These are phyloP conservation scores for Pseudognaphalium luteoalbum DNA, from an alignment of 129 eudicot species.

Conservation along the genomic window DNA sequence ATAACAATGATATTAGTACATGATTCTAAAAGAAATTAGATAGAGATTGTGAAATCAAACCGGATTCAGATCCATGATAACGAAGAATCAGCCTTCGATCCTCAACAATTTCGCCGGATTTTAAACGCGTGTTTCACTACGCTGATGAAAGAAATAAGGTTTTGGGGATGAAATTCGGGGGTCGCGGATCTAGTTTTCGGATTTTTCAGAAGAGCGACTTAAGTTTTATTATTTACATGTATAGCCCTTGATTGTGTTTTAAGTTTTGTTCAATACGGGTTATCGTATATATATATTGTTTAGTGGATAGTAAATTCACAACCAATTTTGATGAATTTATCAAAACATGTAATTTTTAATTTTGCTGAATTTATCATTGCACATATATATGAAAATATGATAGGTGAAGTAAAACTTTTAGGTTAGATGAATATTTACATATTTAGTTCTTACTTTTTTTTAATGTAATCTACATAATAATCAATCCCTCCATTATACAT, in stretches of 20 bases:
- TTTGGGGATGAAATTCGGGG: conserved; percentile 28
- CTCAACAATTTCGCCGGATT: conserved; percentile 10
- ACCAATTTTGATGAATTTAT: too few species aligned
- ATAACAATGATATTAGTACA: neutral
- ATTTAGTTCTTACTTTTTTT: too few species aligned
- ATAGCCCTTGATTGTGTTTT: neutral
- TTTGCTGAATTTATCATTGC: too few species aligned
- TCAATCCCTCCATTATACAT: too few species aligned
- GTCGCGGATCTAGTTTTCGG: conserved; percentile 20
- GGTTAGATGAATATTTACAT: too few species aligned
- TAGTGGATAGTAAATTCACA: too few species aligned
- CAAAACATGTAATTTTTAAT: too few species aligned
- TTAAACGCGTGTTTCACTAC: conserved; percentile 21
- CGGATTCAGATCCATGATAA: conserved; percentile 56
- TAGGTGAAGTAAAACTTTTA: too few species aligned
- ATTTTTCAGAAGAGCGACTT: neutral
- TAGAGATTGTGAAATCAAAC: conserved; percentile 26
- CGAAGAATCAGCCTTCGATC: conserved; percentile 16
- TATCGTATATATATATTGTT: too few species aligned
- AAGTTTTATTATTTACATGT: neutral
- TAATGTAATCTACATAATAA: too few species aligned
- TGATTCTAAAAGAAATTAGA: neutral
- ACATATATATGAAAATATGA: too few species aligned
- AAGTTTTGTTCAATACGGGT: neutral
- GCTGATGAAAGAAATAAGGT: conserved; percentile 1